phyloP scores from a whole-genome alignment of 73 alveolate genomes.

The Blepharisma japonicum region DNA sequence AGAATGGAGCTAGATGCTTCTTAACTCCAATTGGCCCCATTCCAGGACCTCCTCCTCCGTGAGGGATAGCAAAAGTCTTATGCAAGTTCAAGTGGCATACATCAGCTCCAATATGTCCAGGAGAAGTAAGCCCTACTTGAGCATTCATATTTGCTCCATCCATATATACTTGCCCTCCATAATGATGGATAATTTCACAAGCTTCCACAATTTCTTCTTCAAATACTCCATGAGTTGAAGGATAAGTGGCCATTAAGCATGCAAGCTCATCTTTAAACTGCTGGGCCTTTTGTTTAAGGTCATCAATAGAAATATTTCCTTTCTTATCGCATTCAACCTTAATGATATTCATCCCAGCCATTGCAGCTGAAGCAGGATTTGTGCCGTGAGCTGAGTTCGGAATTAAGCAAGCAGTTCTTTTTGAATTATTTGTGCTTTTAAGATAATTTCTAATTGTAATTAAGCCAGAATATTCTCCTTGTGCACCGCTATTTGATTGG shows the following conservation, averaged over 20 bases:
- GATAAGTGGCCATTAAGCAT: slow-evolving; percentile 88
- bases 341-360: slow-evolving; percentile 72
- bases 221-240: slow-evolving; percentile 92
- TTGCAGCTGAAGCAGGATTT: slow-evolving; percentile 91
- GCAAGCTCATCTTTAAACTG: slow-evolving; percentile 70
- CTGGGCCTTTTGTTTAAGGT: slow-evolving; percentile 60
- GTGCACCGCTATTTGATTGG: slow-evolving; percentile 89
- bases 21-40: slow-evolving; percentile 92
- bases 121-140: slow-evolving; percentile 85
- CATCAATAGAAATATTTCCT: slow-evolving; percentile 48
- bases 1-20: slow-evolving; percentile 63
- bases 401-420: slow-evolving; percentile 84
- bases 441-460: slow-evolving; percentile 77
- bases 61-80: slow-evolving; percentile 93
- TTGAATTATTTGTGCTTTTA: slow-evolving; percentile 65
- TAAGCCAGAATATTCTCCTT: slow-evolving; percentile 93
- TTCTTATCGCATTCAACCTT: slow-evolving; percentile 54
- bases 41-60: slow-evolving; percentile 99
- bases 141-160: slow-evolving; percentile 97
- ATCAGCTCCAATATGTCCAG: slow-evolving; percentile 92
- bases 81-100: slow-evolving; percentile 87
- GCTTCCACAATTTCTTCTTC: slow-evolving; percentile 75
- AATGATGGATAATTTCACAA: slow-evolving; percentile 56
- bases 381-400: slow-evolving; percentile 96
- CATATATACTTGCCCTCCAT: slow-evolving; percentile 90